Evolutionary conservation across 2,329 filamentous ascomycete species (phyloP), one percentile per base, ranked within the genome.

Genomic region (Ascochyta clinopodiicola): DNA sequence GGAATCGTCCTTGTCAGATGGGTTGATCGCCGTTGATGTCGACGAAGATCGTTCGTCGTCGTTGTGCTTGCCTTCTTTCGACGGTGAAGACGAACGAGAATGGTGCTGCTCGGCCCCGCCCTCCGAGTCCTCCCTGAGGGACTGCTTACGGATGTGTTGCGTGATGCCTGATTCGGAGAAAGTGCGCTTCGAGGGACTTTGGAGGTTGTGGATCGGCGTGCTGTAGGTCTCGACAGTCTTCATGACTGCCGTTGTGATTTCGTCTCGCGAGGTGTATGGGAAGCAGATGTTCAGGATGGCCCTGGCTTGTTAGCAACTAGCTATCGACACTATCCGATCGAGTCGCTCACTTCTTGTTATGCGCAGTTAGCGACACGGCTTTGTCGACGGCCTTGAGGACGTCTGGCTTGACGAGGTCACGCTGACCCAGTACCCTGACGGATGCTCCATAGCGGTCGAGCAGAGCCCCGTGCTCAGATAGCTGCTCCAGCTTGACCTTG

Each of bases 191-290:
- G 75, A 61, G 17, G 79, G 71, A 6, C 84, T 83, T 13, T 82
- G 81, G 17, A 89, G 82, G 47, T 59, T 69, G 42, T 68, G 66
- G 17, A 90, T 81, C 5, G 92, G 90, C 46, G 85, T 87, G 56
- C 90, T 90, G 75, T 92, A 98, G 56, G 96, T 91, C 54, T 90
- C 82, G 8, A 99, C 93, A 0, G 94, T 97, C 37, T 88, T 86
- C 60, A 91, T 88, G 63, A 99, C 91, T 6, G 94, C 91, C 3
- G 90, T 87, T 0, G 94, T 96, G 63, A 99, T 98, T 74, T 99
- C 95, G 69, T 96, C 92, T 61, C 95, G 86, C 4, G 93, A 96
- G 0, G 95, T 98, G 72, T 99, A 99, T 0, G 95, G 95, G 70
- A 98, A 98, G 80, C 95, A 99, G 60, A 99, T 92, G 73, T 99